Evolutionary conservation across 2,329 filamentous ascomycete species (phyloP), one percentile per base, ranked within the genome.

Genomic region (Stagonosporopsis cucurbitacearum): DNA sequence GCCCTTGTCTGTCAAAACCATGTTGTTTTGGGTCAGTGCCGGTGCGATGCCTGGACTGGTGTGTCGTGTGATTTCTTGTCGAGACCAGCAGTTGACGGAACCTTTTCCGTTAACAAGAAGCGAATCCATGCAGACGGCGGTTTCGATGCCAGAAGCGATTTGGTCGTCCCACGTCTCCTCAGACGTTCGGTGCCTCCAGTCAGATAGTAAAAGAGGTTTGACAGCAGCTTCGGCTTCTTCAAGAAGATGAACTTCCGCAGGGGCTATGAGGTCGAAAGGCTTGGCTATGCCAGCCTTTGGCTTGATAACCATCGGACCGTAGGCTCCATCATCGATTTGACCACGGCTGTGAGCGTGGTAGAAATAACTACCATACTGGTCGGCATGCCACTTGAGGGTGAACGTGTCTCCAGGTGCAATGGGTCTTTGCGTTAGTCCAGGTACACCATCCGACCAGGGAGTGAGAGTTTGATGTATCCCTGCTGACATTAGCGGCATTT

Each of bases 41-140:
- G 67, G 63, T 12, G 59, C 59, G 11, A 73, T 60, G 12, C 59
- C 65, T 22, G 69, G 68, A 13, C 72, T 74, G 0, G 73, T 75
- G 43, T 75, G 75, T 2, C 74, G 64, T 26, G 76, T 70, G 5
- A 86, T 75, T 35, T 82, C 74, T 4, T 77, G 75, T 6, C 74
- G 71, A 0, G 78, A 67, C 36, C 82, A 75, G 65, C 86, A 88
- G 43, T 81, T 72, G 0, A 85, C 80, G 1, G 77, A 76, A 3
- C 85, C 85, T 60, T 86, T 84, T 22, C 86, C 86, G 54, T 89
- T 88, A 46, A 88, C 77, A 11, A 88, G 71, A 13, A 89, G 75
- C 0, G 84, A 81, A 64, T 88, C 86, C 58, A 84, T 84, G 73
- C 86, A 88, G 12, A 66, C 48, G 0, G 79, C 76, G 20, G 78